These are phyloP conservation scores for Trichomonascus vanleenenianus DNA, from an alignment of 805 yeast species.

Conservation along the genomic window DNA sequence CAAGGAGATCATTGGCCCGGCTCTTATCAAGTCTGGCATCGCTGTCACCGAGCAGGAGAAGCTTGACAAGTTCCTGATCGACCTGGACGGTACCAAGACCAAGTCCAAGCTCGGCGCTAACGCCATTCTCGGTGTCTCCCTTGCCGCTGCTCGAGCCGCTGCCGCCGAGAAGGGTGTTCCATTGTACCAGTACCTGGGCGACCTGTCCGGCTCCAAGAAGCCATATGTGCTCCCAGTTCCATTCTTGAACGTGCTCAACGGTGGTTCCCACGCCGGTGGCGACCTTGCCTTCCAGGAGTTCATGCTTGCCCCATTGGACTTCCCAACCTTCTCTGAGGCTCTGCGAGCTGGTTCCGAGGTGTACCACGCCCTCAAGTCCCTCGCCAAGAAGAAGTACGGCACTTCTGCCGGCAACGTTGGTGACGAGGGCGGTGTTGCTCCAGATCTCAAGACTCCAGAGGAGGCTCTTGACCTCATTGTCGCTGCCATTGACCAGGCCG, in stretches of 20 bases:
- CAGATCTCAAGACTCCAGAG: constrained; percentile 88
- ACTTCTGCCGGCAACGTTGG: constrained; percentile 99
- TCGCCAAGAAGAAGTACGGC: constrained; percentile 93
- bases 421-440: constrained; percentile 99
- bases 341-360: constrained; percentile 96
- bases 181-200: constrained; percentile 85
- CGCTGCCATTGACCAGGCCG: constrained; percentile 85
- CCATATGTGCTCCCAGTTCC: constrained; percentile 98
- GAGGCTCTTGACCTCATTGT: constrained; percentile 95
- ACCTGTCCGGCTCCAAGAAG: constrained; percentile 63
- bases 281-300: constrained; percentile 98
- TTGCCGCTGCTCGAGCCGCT: constrained; percentile 96
- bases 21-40: constrained; percentile 68
- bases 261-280: constrained; percentile 99
- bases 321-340: constrained; percentile 87
- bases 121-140: constrained; percentile 96
- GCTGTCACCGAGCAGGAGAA: constrained; percentile 83
- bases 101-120: constrained; percentile 97
- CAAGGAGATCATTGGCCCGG: constrained; percentile 92
- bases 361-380: constrained; percentile 90
- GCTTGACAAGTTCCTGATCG: constrained; percentile 76
- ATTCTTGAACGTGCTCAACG: constrained; percentile 96
- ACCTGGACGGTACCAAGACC: constrained; percentile 95
- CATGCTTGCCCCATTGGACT: constrained; percentile 96
- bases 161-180: constrained; percentile 94